Evolutionary conservation across 371 early-diverging fungal genomes (phyloP), one percentile per base, ranked within the genome.

Genomic region (Mortierella sp.): DNA sequence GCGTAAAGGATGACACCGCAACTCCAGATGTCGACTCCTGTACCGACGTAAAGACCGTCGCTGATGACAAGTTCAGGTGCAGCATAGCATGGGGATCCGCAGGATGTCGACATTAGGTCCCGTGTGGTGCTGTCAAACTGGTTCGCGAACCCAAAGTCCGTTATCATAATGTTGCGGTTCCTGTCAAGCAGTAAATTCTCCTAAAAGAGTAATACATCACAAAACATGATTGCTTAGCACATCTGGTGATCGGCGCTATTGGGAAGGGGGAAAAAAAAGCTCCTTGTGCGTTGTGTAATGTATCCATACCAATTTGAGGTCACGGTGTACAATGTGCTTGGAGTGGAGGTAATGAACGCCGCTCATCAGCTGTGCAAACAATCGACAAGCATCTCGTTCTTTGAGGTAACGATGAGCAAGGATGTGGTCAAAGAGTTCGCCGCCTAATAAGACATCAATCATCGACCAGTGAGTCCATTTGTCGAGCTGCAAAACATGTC

Each of bases 121-220:
- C 86, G 88, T 24, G 81, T 69, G 17, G 82, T 71, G 34, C 84
- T 86, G 47, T 88, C 80, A 60, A 94, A 95, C 71, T 94, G 89
- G 81, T 99, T 99, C 21, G 98, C 97, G 74, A 99, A 96, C 4
- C 99, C 99, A 87, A 99, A 99, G 78, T 99, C 99, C 9, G 96
- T 97, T 62, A 99, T 93, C 61, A 96, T 91, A 31, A 98, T 90
- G 80, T 94, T 92, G 27, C 92, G 84, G 66, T 93, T 81, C 48
- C 86, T 85, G 82, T 96, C 96, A 50, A 96, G 81, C 49, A 97
- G 79, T 53, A 97, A 73, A 67, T 97, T 97, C 84, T 97, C 98
- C 93, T 92, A 70, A n/a, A n/a, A n/a, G n/a, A n/a, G n/a, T n/a
- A n/a, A n/a, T n/a, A n/a, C n/a, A n/a, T n/a, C 8, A 27, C 43